Percentiles rank a stretch among this genome's conserved stretches.
Conservation (phyloP, 2,329 filamentous ascomycete genomes). For the Fonsecaea pedrosoi region DNA sequence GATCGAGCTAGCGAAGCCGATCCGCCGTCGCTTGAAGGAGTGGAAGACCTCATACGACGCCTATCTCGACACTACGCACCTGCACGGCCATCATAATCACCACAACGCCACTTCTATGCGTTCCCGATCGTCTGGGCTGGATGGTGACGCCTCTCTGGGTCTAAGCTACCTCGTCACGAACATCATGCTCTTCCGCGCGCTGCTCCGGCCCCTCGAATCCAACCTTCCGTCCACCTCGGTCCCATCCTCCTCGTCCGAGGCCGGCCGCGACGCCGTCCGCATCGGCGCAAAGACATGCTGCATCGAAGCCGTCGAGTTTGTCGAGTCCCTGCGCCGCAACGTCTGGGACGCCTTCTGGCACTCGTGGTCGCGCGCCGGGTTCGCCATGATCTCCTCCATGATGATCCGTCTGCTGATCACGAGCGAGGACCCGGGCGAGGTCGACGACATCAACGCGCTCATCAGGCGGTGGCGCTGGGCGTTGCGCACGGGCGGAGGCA, state of each 20-base stretch:
- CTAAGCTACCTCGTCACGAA: constrained; percentile 20
- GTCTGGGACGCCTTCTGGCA: constrained; percentile 30
- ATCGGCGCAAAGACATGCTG: constrained; percentile 18
- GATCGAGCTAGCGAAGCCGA: constrained; percentile 15
- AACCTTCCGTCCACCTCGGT: neutral
- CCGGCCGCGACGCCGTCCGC: constrained; percentile 16
- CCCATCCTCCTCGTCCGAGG: neutral
- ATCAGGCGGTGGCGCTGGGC: constrained; percentile 25
- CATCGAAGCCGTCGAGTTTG: constrained; percentile 22
- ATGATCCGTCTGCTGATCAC: constrained; percentile 23
- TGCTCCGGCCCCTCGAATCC: constrained; percentile 23
- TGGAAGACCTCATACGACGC: constrained; percentile 12
- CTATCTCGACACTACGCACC: neutral
- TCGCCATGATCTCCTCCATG: constrained; percentile 20
- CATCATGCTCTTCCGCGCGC: constrained; percentile 26
- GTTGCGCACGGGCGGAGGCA: constrained; percentile 16
- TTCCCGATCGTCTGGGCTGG: constrained; percentile 10
- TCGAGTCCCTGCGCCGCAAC: constrained; percentile 14
- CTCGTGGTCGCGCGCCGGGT: constrained; percentile 22
- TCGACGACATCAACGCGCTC: constrained; percentile 19
- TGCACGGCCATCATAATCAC: neutral
- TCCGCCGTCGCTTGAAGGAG: constrained; percentile 16
- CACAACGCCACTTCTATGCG: neutral
- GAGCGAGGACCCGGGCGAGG: constrained; percentile 7
- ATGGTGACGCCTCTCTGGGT: constrained; percentile 19